Evolutionary conservation across 306 rosid species (phyloP).

Genomic region (Dryas alaskensis): DNA sequence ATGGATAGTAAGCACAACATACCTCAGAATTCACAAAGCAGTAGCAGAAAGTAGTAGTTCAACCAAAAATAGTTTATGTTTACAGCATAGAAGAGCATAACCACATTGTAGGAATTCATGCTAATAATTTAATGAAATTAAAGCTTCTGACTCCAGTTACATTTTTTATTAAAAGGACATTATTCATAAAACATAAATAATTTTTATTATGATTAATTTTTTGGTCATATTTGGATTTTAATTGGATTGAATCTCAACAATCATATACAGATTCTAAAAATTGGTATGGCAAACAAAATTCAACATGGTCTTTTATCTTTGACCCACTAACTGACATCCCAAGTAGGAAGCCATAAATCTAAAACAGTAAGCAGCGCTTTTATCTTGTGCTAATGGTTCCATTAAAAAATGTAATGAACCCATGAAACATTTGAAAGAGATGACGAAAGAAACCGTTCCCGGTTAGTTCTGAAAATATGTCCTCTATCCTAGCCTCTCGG

Average conservation of each 20-base stretch:
- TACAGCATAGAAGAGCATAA: conserved; percentile 20
- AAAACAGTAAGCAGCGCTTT: neutral
- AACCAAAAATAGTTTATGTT: conserved; percentile 31
- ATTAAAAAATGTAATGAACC: neutral
- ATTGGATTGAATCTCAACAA: neutral
- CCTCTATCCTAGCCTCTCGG: neutral
- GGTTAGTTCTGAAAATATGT: neutral
- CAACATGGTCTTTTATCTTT: neutral
- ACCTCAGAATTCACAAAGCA: conserved; percentile 74
- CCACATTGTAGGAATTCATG: conserved; percentile 19
- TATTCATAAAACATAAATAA: neutral
- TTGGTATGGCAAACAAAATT: neutral
- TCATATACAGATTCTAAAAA: neutral
- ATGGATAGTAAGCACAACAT: conserved; percentile 82
- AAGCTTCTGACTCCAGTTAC: neutral
- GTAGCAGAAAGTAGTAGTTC: conserved; percentile 34
- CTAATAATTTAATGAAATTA: neutral
- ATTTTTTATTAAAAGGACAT: neutral
- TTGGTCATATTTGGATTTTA: neutral
- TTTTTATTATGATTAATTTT: too few species aligned
- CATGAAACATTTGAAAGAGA: conserved; percentile 7
- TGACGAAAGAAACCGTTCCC: neutral
- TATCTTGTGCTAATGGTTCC: neutral
- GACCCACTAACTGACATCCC: neutral
- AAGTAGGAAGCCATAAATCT: neutral